Evolutionary conservation across 2,329 filamentous ascomycete species (phyloP), one percentile per base, ranked within the genome.

Genomic region (Trichoderma koningii): DNA sequence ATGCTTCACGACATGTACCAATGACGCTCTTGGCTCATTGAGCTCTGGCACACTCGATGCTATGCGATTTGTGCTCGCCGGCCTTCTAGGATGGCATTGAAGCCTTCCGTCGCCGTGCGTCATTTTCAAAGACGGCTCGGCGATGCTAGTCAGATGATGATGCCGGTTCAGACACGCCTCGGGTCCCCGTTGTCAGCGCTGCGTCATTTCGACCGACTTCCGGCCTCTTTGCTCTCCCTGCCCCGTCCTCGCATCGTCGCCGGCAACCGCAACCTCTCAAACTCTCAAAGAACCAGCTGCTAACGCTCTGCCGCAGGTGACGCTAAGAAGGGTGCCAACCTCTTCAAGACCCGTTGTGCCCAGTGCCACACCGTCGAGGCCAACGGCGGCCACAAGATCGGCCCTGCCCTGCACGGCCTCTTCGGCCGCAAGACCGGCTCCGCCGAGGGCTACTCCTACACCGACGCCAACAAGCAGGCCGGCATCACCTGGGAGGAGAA

Each of bases 381-480:
- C 70, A 90, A 86, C 75, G 95, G 94, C 82, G 87, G 88, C 82
- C 96, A 97, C 92, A 98, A 98, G 89, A 92, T 97, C 81, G 95
- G 95, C 78, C 95, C 95, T 76, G 93, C 93, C 79, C 89, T 99
- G 75, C 88, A 96, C 89, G 95, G 95, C 79, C 92, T 99, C 72
- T 99, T 97, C 80, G 95, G 95, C 81, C 94, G 95, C 80, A 91
- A 97, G 86, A 92, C 91, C 70, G 95, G 95, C 75, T 86, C 89
- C 78, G 92, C 96, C 73, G 90, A 92, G 53, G 94, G 95, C 72
- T 99, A 90, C 88, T 84, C 92, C 77, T 99, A 98, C 89, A 97
- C 95, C 81, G 95, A 99, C 78, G 95, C 94, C 87, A 99, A 99
- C 91, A 98, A 98, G 90, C 83, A 90, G 77, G 96, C 96, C 86